Base-by-base conservation (phyloP, 441 rosid genomes). In the Adansonia gregorii region DNA sequence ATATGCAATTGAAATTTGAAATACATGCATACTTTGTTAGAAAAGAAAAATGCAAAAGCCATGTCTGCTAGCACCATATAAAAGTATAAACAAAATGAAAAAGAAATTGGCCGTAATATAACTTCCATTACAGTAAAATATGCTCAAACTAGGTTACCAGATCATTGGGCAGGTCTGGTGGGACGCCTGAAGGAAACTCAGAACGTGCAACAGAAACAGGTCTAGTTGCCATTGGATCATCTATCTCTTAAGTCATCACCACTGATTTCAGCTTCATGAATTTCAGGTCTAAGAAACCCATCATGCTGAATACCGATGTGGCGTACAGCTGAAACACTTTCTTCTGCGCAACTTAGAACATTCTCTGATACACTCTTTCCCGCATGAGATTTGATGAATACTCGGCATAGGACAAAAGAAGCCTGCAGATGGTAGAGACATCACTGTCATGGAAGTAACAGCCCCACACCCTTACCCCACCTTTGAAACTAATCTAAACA, bases 371-470 rank as follows among this genome's bases (percentile, higher is more conserved):
- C 2, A 54, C 83, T 75, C 73, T 78, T 85, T 74, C 78, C 83
- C 58, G 56, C 75, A 24, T n/a, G 77, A 75, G 88, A 79, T 76
- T 85, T 87, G 61, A 71, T 61, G 77, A 81, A 88, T 22, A 89
- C 81, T 63, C 89, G 87, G 66, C 92, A 91, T 8, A 85, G 80
- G 2, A 85, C 90, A 83, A 86, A 91, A 71, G 87, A 71, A 64
- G 87, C 86, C 95, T 89, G 84, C 84, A 81, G 19, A 66, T 10
- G 31, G 27, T 43, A 52, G 56, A 83, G 51, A 59, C 43, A 41
- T 55, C 31, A 70, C 35, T 71, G 11, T 27, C 43, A 12, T 24
- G 4, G 56, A 45, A 48, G 65, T 41, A 55, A 74, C 27, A 74
- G n/a, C 15, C 70, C 63, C 68, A 15, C 17, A 43, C 20, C 7